Evolutionary conservation across 805 yeast species (phyloP).

Genomic region (Scheffersomyces amazonensis): DNA sequence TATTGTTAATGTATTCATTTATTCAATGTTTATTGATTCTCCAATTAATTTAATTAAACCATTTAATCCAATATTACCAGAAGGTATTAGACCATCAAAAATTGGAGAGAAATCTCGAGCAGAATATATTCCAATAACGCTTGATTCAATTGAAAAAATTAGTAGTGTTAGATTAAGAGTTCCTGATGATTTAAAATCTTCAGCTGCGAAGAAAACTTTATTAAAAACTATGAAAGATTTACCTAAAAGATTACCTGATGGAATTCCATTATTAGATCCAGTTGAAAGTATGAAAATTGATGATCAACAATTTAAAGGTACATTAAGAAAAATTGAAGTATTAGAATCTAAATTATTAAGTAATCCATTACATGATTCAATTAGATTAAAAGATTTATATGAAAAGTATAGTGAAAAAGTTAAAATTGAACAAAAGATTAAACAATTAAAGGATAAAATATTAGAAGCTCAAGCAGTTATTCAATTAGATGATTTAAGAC

Average conservation of each 20-base stretch:
- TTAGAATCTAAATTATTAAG: conserved; percentile 69
- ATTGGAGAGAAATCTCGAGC: conserved; percentile 69
- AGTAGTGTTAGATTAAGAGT: conserved; percentile 79
- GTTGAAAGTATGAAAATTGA: conserved; percentile 88
- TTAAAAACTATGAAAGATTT: conserved; percentile 78
- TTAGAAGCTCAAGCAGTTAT: conserved; percentile 85
- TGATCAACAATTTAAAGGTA: conserved; percentile 69
- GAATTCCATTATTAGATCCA: conserved; percentile 90
- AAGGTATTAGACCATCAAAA: conserved; percentile 82
- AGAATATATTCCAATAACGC: conserved; percentile 81
- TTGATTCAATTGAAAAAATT: conserved; percentile 69
- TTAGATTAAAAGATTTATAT: conserved; percentile 61
- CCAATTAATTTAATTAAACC: conserved; percentile 81
- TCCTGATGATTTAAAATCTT: conserved; percentile 68
- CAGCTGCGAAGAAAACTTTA: conserved; percentile 57
- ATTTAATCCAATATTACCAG: conserved; percentile 74
- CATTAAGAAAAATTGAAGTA: conserved; percentile 77
- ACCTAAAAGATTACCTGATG: conserved; percentile 80
- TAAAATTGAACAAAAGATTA: conserved; percentile 55
- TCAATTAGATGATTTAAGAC: conserved; percentile 90
- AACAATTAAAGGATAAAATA: conserved; percentile 60
- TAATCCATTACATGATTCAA: conserved; percentile 65
- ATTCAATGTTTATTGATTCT: conserved; percentile 74
- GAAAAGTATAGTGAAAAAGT: conserved; percentile 65
- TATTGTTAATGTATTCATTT: conserved; percentile 79